Conservation (phyloP, 768 basidiomycete species). For the Auriscalpium microsporum region DNA sequence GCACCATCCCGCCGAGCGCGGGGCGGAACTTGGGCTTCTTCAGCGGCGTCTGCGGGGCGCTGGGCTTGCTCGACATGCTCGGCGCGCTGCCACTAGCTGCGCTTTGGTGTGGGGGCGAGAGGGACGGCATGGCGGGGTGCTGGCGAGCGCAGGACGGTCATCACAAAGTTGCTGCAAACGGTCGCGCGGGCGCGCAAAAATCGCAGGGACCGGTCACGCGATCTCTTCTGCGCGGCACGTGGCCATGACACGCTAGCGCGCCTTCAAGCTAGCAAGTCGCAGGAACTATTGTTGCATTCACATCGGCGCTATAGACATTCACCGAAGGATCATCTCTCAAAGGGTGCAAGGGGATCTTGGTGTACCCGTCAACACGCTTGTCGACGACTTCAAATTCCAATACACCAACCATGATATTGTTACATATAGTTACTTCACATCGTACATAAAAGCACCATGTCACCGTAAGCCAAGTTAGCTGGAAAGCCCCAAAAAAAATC, state of each 20-base stretch:
- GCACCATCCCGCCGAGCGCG: not conserved
- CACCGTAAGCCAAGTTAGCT: too few relatives aligned
- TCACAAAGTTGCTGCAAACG: not conserved
- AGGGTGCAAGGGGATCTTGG: too few relatives aligned
- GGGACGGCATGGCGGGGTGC: not conserved
- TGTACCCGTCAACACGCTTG: too few relatives aligned
- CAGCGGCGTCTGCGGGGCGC: not conserved
- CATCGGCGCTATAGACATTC: too few relatives aligned
- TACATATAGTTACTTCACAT: too few relatives aligned
- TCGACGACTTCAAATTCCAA: too few relatives aligned
- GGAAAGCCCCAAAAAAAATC: not conserved
- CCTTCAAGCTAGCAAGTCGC: too few relatives aligned
- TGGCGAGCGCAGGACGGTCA: not conserved
- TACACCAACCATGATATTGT: too few relatives aligned
- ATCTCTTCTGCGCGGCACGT: not conserved
- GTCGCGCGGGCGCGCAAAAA: not conserved
- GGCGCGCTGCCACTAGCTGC: not conserved
- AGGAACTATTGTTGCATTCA: too few relatives aligned
- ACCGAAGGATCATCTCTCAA: too few relatives aligned
- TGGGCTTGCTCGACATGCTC: not conserved
- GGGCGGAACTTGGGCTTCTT: not conserved
- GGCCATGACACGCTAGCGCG: too few relatives aligned
- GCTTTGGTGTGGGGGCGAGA: not conserved
- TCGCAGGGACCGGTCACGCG: not conserved
- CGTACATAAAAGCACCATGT: too few relatives aligned